Conservation (phyloP, 1,284 basidiomycete species). For the Bjerkandera adusta region DNA sequence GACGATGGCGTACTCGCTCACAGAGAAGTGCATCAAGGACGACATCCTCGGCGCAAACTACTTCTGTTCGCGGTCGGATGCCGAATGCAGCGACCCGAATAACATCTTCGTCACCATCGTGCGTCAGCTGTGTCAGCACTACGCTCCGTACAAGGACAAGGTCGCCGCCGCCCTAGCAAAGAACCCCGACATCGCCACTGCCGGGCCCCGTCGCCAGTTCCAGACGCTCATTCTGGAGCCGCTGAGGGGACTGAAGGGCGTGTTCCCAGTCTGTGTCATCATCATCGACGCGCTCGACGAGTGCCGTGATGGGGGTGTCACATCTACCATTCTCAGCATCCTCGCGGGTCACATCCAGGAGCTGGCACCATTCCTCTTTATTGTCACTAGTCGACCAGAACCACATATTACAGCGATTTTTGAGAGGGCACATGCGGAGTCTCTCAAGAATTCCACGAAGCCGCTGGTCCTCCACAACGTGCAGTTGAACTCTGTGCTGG, state of each 20-base stretch:
- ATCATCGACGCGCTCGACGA: constrained; percentile 1
- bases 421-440: not conserved
- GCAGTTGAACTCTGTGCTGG: not conserved
- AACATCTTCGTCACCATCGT: constrained; percentile 27
- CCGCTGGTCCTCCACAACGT: not conserved
- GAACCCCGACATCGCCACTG: not conserved
- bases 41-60: constrained; percentile 24
- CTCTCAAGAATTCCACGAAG: not conserved
- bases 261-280: constrained; percentile 1
- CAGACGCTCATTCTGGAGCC: constrained; percentile 12
- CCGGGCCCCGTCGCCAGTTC: not conserved
- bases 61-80: constrained; percentile 22
- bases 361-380: not conserved
- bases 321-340: constrained; percentile 6
- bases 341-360: not conserved
- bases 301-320: constrained; percentile 1
- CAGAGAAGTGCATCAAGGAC: not conserved
- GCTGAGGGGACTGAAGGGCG: not conserved
- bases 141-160: constrained; percentile 13
- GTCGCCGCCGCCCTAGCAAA: constrained; percentile 14
- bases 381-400: constrained; percentile 1
- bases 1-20: constrained; percentile 16
- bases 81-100: constrained; percentile 13
- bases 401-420: constrained; percentile 7
- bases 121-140: constrained; percentile 17